phyloP scores from a whole-genome alignment of 495 filamentous ascomycete genomes.

The Xylaria nigripes region DNA sequence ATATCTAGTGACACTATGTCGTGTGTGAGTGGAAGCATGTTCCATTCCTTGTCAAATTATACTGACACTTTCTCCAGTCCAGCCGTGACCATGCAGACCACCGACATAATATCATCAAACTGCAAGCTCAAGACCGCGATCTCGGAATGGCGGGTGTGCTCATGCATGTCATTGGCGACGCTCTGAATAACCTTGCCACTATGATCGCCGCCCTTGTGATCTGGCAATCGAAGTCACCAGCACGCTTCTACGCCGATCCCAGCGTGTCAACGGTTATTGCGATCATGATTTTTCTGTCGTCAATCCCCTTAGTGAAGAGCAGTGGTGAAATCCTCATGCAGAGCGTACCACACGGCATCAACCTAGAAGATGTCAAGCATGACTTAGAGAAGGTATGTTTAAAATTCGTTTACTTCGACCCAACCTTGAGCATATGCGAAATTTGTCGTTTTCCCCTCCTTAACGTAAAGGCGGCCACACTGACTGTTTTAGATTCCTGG shows the following conservation, averaged over 20 bases:
- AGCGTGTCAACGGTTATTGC: slow-evolving; percentile 78
- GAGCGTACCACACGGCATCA: slow-evolving; percentile 69
- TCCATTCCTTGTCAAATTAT: slow-evolving; percentile 16
- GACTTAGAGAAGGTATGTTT: slow-evolving; percentile 58
- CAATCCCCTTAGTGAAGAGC: slow-evolving; percentile 77
- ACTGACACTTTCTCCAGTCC: slow-evolving; percentile 49
- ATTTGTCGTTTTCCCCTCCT: background rate
- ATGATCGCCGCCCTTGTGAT: slow-evolving; percentile 80
- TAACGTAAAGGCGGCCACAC: background rate
- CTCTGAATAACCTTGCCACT: slow-evolving; percentile 87
- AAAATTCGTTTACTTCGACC: background rate
- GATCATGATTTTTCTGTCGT: slow-evolving; percentile 77
- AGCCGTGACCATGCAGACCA: slow-evolving; percentile 59
- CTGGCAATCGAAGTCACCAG: slow-evolving; percentile 55
- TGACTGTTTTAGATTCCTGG: slow-evolving; percentile 51
- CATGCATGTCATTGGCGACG: slow-evolving; percentile 84
- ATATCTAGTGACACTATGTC: slow-evolving; percentile 33
- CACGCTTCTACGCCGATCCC: slow-evolving; percentile 67
- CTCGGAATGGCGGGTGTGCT: slow-evolving; percentile 92
- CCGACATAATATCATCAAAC: slow-evolving; percentile 25
- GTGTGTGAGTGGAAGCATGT: slow-evolving; percentile 19
- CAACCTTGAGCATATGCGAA: background rate
- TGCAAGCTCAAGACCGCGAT: slow-evolving; percentile 38
- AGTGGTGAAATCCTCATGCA: slow-evolving; percentile 86
- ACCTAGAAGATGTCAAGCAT: slow-evolving; percentile 75